A percentile compares a stretch with the other conserved stretches of the same genome.
Evolutionary conservation across 2,329 filamentous ascomycete species (phyloP).

Genomic region (Cladophialophora bantiana): DNA sequence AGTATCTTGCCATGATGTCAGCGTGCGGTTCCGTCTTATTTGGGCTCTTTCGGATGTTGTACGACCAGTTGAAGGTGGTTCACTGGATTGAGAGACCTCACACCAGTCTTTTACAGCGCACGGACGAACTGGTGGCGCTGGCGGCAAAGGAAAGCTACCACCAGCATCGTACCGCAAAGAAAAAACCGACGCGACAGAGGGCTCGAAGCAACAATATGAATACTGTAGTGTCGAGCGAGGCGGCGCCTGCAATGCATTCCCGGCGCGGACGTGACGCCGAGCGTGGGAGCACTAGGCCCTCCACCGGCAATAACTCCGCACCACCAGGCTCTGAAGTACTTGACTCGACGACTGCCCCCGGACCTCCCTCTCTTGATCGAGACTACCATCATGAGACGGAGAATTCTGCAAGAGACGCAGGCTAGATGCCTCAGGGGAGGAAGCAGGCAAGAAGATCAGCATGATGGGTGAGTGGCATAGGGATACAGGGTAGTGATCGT

Average conservation of each 20-base stretch:
- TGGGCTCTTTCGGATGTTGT: constrained; percentile 1
- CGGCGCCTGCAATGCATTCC: not conserved
- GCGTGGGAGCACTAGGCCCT: not conserved
- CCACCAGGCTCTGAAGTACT: not conserved
- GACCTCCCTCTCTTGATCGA: not conserved
- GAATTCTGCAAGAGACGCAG: not conserved
- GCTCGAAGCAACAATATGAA: not conserved
- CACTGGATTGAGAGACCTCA: not conserved
- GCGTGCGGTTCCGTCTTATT: not conserved
- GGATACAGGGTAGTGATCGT: not conserved
- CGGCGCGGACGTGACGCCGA: not conserved
- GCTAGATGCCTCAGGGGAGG: not conserved
- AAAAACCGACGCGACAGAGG: not conserved
- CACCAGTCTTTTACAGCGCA: not conserved
- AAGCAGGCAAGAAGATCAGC: not conserved
- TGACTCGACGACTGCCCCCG: not conserved
- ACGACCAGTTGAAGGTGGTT: not conserved
- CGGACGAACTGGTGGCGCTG: not conserved
- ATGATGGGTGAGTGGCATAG: not conserved
- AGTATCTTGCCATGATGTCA: not conserved
- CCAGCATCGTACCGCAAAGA: not conserved
- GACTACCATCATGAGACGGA: too few relatives aligned
- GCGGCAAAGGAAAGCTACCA: not conserved
- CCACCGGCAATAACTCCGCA: not conserved
- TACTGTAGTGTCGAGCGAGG: not conserved